These are phyloP conservation scores for Aspergillus pseudoterreus DNA, from an alignment of 2,329 filamentous ascomycete species.

Conservation along the genomic window DNA sequence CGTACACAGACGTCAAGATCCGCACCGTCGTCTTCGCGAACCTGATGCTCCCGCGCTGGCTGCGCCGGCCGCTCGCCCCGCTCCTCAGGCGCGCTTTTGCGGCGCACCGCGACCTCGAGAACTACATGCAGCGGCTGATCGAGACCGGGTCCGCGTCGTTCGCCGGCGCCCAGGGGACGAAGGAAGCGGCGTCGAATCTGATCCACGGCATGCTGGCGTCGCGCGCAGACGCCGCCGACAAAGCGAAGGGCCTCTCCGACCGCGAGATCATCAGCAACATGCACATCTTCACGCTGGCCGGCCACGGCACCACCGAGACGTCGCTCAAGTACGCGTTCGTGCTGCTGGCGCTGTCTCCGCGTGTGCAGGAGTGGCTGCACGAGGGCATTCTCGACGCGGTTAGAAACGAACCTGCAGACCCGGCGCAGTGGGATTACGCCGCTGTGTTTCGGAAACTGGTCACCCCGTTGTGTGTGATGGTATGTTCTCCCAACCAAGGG, in stretches of 20 bases:
- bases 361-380: constrained; percentile 45
- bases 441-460: constrained; percentile 38
- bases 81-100: constrained; percentile 30
- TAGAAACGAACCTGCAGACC: constrained; percentile 11
- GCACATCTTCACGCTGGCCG: constrained; percentile 49
- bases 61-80: constrained; percentile 17
- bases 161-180: constrained; percentile 23
- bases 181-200: constrained; percentile 8
- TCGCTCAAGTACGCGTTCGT: constrained; percentile 41
- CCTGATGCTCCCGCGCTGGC: constrained; percentile 15
- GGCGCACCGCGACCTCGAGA: constrained; percentile 21
- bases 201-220: constrained; percentile 14
- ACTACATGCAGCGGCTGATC: constrained; percentile 14
- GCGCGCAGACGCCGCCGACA: neutral
- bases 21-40: constrained; percentile 13
- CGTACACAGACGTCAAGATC: constrained; percentile 18
- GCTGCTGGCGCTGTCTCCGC: constrained; percentile 44
- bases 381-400: constrained; percentile 37
- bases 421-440: constrained; percentile 32
- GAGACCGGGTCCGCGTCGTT: constrained; percentile 2
- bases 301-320: constrained; percentile 51
- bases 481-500: neutral
- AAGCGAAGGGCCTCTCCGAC: constrained; percentile 11
- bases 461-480: constrained; percentile 21
- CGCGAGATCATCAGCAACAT: constrained; percentile 49